These are phyloP conservation scores for Solioccasus polychromus DNA, from an alignment of 768 basidiomycete species.

Conservation along the genomic window DNA sequence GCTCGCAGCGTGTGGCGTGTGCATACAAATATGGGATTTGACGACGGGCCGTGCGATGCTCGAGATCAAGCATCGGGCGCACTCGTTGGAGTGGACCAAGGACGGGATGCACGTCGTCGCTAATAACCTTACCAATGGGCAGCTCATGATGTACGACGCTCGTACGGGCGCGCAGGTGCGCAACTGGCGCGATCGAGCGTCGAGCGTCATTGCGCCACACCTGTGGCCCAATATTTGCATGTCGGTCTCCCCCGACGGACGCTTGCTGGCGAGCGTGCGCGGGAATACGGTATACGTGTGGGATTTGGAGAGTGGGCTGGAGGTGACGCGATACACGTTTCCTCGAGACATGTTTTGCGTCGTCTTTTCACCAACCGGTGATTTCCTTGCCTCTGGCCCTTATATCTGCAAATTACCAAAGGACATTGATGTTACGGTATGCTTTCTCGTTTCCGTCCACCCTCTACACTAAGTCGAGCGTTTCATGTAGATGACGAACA, in stretches of 20 bases:
- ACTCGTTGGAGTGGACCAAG: slow-evolving; percentile 25
- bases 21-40: slow-evolving; percentile 25
- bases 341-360: slow-evolving; percentile 24
- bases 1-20: slow-evolving; percentile 22
- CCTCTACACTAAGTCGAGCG: neutral
- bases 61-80: slow-evolving; percentile 26
- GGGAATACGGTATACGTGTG: slow-evolving; percentile 16
- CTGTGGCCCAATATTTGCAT: slow-evolving; percentile 24
- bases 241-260: slow-evolving; percentile 20
- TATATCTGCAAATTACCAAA: slow-evolving; percentile 17
- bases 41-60: slow-evolving; percentile 15
- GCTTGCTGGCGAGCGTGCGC: slow-evolving; percentile 18
- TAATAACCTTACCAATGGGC: slow-evolving; percentile 23
- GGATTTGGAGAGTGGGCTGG: slow-evolving; percentile 13
- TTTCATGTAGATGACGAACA: slow-evolving; percentile 2
- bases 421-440: slow-evolving; percentile 6
- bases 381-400: slow-evolving; percentile 14
- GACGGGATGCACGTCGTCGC: slow-evolving; percentile 18
- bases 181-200: slow-evolving; percentile 15
- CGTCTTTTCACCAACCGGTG: slow-evolving; percentile 21
- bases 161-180: slow-evolving; percentile 17
- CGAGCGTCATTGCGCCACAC: slow-evolving; percentile 1
- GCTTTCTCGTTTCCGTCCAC: neutral
- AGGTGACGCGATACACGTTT: slow-evolving; percentile 20
- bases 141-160: slow-evolving; percentile 24